Percentiles rank a stretch among this genome's conserved stretches.
These are phyloP conservation scores for Globisporangium cylindrosporum DNA, from an alignment of 352 stramenopile genomes.

Conservation along the genomic window DNA sequence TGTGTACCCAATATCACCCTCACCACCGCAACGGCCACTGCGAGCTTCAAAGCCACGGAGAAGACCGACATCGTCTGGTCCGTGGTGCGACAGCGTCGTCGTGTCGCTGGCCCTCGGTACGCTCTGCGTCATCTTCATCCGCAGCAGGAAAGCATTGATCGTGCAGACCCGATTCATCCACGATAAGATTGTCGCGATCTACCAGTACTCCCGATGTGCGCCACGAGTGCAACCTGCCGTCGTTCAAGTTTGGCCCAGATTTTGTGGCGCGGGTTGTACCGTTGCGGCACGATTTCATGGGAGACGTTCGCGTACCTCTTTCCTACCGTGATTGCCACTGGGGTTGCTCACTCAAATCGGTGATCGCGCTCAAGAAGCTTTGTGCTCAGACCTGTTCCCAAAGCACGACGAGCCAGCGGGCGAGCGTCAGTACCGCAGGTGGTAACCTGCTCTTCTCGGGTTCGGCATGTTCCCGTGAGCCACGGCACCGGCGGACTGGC, in stretches of 20 bases:
- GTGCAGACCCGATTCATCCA: slow-evolving; percentile 67
- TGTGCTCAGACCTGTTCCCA: slow-evolving; percentile 83
- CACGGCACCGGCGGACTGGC: slow-evolving; percentile 91
- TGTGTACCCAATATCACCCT: slow-evolving; percentile 46
- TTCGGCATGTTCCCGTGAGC: slow-evolving; percentile 92
- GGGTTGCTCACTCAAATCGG: slow-evolving; percentile 86
- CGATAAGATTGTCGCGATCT: slow-evolving; percentile 54
- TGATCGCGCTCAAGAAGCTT: slow-evolving; percentile 89
- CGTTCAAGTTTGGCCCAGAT: slow-evolving; percentile 47
- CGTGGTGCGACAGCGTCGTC: slow-evolving; percentile 57
- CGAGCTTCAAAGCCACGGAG: slow-evolving; percentile 29
- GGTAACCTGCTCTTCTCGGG: slow-evolving; percentile 78
- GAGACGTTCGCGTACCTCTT: slow-evolving; percentile 82
- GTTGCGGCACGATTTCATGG: slow-evolving; percentile 47
- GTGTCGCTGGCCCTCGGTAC: slow-evolving; percentile 62
- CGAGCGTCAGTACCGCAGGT: slow-evolving; percentile 26
- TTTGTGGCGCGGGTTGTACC: slow-evolving; percentile 59
- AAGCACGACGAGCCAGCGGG: slow-evolving; percentile 56
- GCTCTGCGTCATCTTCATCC: slow-evolving; percentile 72
- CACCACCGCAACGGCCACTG: slow-evolving; percentile 18
- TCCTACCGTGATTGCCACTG: slow-evolving; percentile 89
- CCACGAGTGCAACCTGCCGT: slow-evolving; percentile 48
- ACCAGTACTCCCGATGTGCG: slow-evolving; percentile 49
- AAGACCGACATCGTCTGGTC: slow-evolving; percentile 40
- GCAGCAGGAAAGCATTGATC: slow-evolving; percentile 54